phyloP scores from a whole-genome alignment of 208 protist genomes.

The Naegleria fowleri region DNA sequence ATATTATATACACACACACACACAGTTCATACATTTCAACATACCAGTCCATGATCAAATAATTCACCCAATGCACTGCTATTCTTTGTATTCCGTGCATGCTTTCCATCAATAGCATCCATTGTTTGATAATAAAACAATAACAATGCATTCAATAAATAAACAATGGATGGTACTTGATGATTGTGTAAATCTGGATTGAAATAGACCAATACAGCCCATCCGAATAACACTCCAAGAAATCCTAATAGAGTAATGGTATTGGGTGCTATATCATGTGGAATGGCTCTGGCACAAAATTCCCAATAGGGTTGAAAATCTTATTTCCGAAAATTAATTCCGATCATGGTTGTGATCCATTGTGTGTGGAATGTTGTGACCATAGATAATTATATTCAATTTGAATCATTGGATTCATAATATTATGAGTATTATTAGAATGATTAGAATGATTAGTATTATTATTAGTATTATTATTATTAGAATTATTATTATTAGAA shows the following conservation, averaged over 20 bases:
- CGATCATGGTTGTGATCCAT: no score
- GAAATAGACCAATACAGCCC: background rate
- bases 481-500: no score
- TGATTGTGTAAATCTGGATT: background rate
- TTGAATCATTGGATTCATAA: no score
- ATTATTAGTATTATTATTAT: no score
- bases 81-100: slow-evolving; percentile 11
- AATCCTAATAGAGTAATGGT: background rate
- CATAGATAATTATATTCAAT: no score
- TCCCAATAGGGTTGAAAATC: background rate
- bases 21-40: no score
- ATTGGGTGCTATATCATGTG: background rate
- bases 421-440: no score
- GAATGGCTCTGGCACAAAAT: background rate
- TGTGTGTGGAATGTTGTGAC: no score
- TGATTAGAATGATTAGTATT: no score
- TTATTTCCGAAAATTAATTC: background rate
- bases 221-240: background rate
- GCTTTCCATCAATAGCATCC: slow-evolving; percentile 11
- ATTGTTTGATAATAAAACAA: slow-evolving; percentile 28
- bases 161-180: background rate
- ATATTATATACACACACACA: no score
- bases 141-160: background rate
- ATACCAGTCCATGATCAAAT: slow-evolving; percentile 20
- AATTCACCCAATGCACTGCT: slow-evolving; percentile 15